Evolutionary conservation across 768 basidiomycete genomes (phyloP), one percentile per base, ranked within the genome.

Genomic region (Auriscalpium vulgare): DNA sequence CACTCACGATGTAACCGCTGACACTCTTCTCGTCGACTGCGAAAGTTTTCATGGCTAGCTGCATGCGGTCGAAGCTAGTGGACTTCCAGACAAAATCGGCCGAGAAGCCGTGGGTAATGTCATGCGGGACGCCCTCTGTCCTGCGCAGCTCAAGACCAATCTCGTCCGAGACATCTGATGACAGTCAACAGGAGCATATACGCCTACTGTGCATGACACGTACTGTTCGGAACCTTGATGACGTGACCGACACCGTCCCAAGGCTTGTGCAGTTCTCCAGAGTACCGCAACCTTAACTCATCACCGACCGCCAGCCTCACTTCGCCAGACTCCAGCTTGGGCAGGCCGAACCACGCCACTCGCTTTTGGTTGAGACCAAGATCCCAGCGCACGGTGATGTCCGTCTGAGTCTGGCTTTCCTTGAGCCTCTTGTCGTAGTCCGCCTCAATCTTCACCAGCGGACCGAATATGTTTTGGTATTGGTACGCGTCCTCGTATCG

Each of bases 11-110:
- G 62, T 97, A 99, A 10, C 95, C 97, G 67, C 91, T 95, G 63
- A 99, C 97, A 68, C 94, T 97, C 78, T 97, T 97, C 72, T 99
- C 97, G 63, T 99, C 97, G 16, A 99, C 89, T 8, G 97, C 97
- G 67, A 99, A 99, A 1, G 95, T 98, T 80, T 97, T 98, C 95
- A 99, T 98, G 0, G 97, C 95, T 37, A 93, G 79, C 68, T 99
- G 97, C 97, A 99, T 99, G 50, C 97, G 81, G 69, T 99, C 97
- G 65, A 99, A 99, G 70, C 95, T 98, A 1, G 97, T 99, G 5
- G 94, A 95, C 72, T 99, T 99, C 97, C 97, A 99, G 5, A 99
- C 95, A 66, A 98, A 99, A 69, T 99, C 97, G n/a, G 88, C 97
- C 0, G 91, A 86, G 65, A 97, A 98, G 63, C 91, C 91, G 67